Evolutionary conservation across 2,329 filamentous ascomycete genomes (phyloP).

Genomic region (Neofusicoccum umdonicola): DNA sequence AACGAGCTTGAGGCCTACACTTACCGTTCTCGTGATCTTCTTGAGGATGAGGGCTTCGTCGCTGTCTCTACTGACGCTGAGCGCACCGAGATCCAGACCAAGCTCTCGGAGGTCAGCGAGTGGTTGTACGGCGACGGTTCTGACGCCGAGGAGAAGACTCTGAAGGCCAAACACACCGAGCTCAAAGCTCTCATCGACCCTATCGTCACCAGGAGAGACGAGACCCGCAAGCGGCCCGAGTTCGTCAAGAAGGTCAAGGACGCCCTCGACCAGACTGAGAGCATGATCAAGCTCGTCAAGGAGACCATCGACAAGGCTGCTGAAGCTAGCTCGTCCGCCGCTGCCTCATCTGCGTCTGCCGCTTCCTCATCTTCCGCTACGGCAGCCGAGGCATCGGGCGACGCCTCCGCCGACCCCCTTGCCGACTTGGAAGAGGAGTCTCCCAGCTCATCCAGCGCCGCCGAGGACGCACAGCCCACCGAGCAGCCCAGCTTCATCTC

Average conservation of each 20-base stretch:
- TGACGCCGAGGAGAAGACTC: conserved; percentile 69
- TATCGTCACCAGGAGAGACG: conserved; percentile 71
- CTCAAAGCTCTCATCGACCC: conserved; percentile 77
- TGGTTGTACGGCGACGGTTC: conserved; percentile 89
- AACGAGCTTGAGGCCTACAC: conserved; percentile 94
- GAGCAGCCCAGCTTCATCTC: conserved; percentile 61
- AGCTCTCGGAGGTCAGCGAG: conserved; percentile 69
- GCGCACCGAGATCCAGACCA: conserved; percentile 64
- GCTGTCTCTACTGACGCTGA: conserved; percentile 67
- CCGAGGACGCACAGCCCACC: conserved; percentile 26
- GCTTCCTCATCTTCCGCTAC: conserved; percentile 48
- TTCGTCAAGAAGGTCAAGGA: conserved; percentile 66
- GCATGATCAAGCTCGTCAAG: conserved; percentile 69
- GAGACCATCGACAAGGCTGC: conserved; percentile 70
- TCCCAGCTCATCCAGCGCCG: conserved; percentile 40
- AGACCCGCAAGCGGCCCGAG: conserved; percentile 68
- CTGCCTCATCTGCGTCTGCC: conserved; percentile 42
- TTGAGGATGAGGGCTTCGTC: conserved; percentile 74
- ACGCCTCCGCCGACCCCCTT: conserved; percentile 43
- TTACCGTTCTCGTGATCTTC: conserved; percentile 80
- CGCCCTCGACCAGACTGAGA: conserved; percentile 67
- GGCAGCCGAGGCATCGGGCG: conserved; percentile 38
- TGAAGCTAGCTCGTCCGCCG: conserved; percentile 41
- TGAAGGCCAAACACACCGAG: conserved; percentile 73
- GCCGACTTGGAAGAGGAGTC: conserved; percentile 63